These are phyloP conservation scores for Bromus sterilis DNA, from an alignment of 176 grass and related monocot species.

Conservation along the genomic window DNA sequence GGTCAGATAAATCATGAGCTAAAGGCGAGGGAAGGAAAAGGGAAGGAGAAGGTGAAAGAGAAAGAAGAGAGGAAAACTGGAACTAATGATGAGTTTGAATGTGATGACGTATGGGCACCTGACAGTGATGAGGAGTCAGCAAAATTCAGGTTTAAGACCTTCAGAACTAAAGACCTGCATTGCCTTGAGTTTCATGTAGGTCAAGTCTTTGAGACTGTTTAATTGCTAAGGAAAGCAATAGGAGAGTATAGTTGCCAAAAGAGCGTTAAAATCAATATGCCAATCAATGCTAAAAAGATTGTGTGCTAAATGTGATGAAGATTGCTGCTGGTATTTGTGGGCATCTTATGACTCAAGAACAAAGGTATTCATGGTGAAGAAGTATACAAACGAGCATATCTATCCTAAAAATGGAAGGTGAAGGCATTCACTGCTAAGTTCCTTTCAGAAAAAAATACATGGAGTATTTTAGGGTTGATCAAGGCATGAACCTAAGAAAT, in stretches of 20 bases:
- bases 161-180: not conserved
- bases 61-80: too few species aligned
- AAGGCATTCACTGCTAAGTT: too few species aligned
- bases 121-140: not conserved
- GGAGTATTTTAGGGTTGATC: too few species aligned
- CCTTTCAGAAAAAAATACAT: too few species aligned
- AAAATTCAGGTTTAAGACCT: not conserved
- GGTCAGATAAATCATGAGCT: too few species aligned
- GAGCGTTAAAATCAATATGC: not conserved
- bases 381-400: not conserved
- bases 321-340: not conserved
- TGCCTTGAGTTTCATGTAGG: not conserved
- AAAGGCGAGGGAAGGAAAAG: not conserved
- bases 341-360: not conserved
- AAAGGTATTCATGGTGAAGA: not conserved
- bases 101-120: not conserved
- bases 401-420: too few species aligned
- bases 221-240: not conserved
- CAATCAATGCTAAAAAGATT: not conserved
- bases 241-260: not conserved
- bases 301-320: not conserved
- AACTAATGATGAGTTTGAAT: not conserved
- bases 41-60: too few species aligned
- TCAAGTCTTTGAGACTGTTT: not conserved
- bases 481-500: too few species aligned